phyloP scores from a whole-genome alignment of 768 basidiomycete genomes.

The button mushroom (Agaricus bisporus) region DNA sequence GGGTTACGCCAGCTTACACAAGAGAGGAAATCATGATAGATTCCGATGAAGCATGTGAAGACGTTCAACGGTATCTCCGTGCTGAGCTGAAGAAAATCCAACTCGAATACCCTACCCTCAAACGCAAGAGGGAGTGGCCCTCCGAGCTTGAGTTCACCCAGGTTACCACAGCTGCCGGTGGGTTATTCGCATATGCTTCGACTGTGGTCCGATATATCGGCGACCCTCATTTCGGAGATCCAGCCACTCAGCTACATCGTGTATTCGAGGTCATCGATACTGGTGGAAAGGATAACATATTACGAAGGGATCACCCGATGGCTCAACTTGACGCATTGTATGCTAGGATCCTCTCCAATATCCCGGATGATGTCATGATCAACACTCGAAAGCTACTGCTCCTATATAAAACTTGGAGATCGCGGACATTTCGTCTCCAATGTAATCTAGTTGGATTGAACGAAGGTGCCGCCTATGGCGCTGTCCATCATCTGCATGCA shows the following conservation, averaged over 20 bases:
- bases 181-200: slow-evolving; percentile 21
- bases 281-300: too few species aligned
- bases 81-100: slow-evolving; percentile 10
- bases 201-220: slow-evolving; percentile 18
- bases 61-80: slow-evolving; percentile 10
- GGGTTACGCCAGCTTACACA: background rate
- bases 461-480: background rate
- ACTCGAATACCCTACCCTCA: background rate
- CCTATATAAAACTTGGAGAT: too few species aligned
- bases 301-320: background rate
- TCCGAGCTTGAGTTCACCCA: background rate
- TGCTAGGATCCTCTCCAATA: background rate
- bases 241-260: background rate
- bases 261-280: background rate
- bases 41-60: slow-evolving; percentile 12
- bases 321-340: background rate
- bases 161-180: slow-evolving; percentile 16
- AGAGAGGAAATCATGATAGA: slow-evolving; percentile 1
- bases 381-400: background rate
- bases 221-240: background rate
- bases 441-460: background rate
- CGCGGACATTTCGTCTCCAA: too few species aligned
- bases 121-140: slow-evolving; percentile 15
- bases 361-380: background rate
- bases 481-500: background rate